Percentiles rank a stretch among this genome's conserved stretches.
Conservation (phyloP, 345 rosid genomes). For the Lepidium aucheri region DNA sequence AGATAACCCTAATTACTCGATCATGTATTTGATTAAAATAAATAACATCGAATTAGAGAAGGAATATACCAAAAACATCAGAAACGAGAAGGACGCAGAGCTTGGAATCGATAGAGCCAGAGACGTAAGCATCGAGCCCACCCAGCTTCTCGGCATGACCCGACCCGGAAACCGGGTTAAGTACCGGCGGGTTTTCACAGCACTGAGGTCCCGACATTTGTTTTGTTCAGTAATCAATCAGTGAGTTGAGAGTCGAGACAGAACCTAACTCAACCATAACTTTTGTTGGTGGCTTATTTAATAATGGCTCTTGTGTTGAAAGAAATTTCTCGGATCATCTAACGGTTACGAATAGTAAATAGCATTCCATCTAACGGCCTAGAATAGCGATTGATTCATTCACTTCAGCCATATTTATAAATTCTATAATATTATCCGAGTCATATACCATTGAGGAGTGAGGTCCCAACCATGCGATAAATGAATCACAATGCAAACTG, state of each 20-base stretch:
- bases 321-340: neutral
- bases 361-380: neutral
- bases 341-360: neutral
- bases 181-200: constrained; percentile 60
- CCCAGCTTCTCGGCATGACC: constrained; percentile 58
- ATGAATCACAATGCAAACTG: neutral
- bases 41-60: neutral
- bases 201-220: constrained; percentile 68
- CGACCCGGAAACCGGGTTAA: constrained; percentile 40
- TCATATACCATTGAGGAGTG: no score
- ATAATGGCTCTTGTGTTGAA: neutral
- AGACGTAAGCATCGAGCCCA: constrained; percentile 55
- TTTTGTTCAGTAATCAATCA: neutral
- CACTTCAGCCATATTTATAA: no score
- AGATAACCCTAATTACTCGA: neutral
- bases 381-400: neutral
- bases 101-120: constrained; percentile 52
- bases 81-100: constrained; percentile 56
- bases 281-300: neutral
- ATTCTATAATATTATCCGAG: no score
- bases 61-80: constrained; percentile 47
- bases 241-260: neutral
- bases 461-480: no score
- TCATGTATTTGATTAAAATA: neutral
- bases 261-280: neutral